Base-by-base conservation (phyloP, 1,139 yeast species). In the Debaryomyces udenii region DNA sequence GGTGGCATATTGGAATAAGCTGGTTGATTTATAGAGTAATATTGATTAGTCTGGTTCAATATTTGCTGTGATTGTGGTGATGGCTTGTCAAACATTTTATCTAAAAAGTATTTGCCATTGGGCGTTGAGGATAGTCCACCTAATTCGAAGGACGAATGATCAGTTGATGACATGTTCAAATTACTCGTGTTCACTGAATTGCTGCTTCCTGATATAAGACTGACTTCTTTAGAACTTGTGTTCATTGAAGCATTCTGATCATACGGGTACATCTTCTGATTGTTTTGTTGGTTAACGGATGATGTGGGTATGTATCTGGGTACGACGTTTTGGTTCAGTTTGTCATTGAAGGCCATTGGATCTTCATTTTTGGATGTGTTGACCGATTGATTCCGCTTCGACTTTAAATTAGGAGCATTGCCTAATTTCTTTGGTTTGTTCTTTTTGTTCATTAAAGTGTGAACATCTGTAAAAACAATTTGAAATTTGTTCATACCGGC, bases 401-500 rank as follows among this genome's bases (percentile, higher is more conserved):
- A 17, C 10, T 39, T 42, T 7, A 30, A 22, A 2, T 34, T 34
- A 14, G 18, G 2, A 6, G 31, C 17, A 11, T 27, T 27, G 9
- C 31, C 24, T 28, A 13, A 6, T 31, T 51, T 55, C 32, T 51
- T 53, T 45, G 61, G 59, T 57, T 64, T 61, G 47, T 62, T 57
- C 52, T 62, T 61, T 45, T 61, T 60, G 50, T 68, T 67, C 68
- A 68, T 67, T 44, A 73, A 56, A 2, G 76, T 67, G 48, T 69
- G 75, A 32, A 75, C 75, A 52, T 76, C 81, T 3, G 79, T 68
- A 42, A 77, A 69, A 1, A 77, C 77, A 44, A 77, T 77, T 54
- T 77, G 82, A 52, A 77, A 77, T 55, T 74, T 73, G 50, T 68
- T 70, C 70, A 71, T 69, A 7, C 76, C 76, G 3, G 69, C 69